Percentiles rank a stretch among this genome's conserved stretches.
Evolutionary conservation across 2,329 filamentous ascomycete species (phyloP).

Genomic region (Calonectria hawksworthii): DNA sequence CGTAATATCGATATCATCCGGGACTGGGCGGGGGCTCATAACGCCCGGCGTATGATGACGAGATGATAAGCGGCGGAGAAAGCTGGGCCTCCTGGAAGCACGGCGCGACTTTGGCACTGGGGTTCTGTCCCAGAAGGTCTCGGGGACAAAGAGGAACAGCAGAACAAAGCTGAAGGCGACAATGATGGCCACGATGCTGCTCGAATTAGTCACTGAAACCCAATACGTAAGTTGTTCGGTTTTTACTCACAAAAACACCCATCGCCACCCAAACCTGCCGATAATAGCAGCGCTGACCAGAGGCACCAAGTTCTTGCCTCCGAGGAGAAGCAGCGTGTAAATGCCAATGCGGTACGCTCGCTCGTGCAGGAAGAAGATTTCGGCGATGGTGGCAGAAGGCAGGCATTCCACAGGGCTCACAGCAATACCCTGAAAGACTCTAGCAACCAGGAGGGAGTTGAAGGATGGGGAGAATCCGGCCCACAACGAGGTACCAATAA

Average conservation of each 20-base stretch:
- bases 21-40: constrained; percentile 8
- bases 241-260: constrained; percentile 82
- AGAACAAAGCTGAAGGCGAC: constrained; percentile 78
- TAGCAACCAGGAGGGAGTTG: constrained; percentile 81
- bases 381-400: constrained; percentile 92
- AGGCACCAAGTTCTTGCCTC: constrained; percentile 92
- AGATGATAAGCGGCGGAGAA: constrained; percentile 65
- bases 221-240: too few relatives aligned
- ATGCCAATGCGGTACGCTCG: constrained; percentile 93
- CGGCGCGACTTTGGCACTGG: constrained; percentile 61
- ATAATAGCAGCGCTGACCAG: constrained; percentile 90
- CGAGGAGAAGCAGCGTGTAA: constrained; percentile 89
- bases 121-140: constrained; percentile 95
- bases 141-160: constrained; percentile 91
- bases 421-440: constrained; percentile 89
- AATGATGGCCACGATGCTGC: constrained; percentile 84
- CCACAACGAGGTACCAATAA: constrained; percentile 84
- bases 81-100: constrained; percentile 57
- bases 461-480: constrained; percentile 88
- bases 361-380: constrained; percentile 97
- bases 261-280: constrained; percentile 83
- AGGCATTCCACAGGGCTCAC: constrained; percentile 93
- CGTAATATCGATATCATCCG: constrained; percentile 14
- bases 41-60: constrained; percentile 48
- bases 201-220: neutral